phyloP scores from a whole-genome alignment of 2,329 filamentous ascomycete species.

The Coniochaeta ligniaria region DNA sequence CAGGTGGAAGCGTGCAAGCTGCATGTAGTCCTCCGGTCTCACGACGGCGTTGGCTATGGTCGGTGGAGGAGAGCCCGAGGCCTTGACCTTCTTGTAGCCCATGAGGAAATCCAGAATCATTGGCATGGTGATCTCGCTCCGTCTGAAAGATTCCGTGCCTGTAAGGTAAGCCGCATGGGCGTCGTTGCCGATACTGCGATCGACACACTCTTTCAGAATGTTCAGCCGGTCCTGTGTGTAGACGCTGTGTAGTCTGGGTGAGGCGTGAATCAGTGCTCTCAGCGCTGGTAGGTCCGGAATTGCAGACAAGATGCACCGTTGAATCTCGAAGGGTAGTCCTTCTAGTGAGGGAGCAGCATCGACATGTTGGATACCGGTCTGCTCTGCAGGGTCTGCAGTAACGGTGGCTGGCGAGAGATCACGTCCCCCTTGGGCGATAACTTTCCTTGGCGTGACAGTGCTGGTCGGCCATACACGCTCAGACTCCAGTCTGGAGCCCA shows the following conservation, averaged over 20 bases:
- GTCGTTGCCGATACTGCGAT: not conserved
- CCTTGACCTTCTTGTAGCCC: not conserved
- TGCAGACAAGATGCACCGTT: not conserved
- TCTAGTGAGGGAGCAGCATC: not conserved
- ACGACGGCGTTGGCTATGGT: not conserved
- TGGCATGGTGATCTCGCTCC: not conserved
- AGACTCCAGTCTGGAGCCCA: not conserved
- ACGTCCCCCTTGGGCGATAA: not conserved
- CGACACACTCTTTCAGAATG: not conserved
- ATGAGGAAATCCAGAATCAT: not conserved
- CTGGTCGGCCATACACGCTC: not conserved
- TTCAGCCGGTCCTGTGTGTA: not conserved
- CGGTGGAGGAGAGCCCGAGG: not conserved
- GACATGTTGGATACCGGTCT: not conserved
- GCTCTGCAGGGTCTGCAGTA: not conserved
- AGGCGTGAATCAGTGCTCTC: not conserved
- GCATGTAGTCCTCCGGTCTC: conserved; percentile 4
- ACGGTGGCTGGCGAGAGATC: not conserved
- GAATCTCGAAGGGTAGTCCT: not conserved
- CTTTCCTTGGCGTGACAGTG: not conserved
- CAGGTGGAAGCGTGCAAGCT: conserved; percentile 7
- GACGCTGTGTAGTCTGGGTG: not conserved
- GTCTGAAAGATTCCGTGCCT: not conserved
- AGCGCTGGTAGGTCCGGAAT: not conserved
- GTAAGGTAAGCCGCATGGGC: not conserved